Base-by-base conservation (phyloP, 1,139 yeast species). In the Groenewaldozyma auringiensis region DNA sequence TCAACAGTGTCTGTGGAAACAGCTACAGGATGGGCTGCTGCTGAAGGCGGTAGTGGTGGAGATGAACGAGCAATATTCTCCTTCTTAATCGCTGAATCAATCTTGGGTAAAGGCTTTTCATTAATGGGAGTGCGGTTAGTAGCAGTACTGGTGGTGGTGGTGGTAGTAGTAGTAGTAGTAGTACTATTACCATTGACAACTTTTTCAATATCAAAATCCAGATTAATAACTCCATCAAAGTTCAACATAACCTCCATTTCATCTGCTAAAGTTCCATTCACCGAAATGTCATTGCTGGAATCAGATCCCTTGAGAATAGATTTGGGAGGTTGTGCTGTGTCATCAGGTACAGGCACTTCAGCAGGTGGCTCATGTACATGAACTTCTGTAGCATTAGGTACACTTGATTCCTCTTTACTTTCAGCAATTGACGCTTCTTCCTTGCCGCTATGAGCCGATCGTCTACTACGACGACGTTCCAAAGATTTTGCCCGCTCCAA, bases 401-500 rank as follows among this genome's bases (percentile, higher is more conserved):
- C 59, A 4, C 51, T 51, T 34, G 56, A 58, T 13, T 58, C 59
- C 18, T 45, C 50, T 29, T 39, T 20, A 17, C 42, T 47, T 20
- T n/a, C 36, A 44, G 46, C 33, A 41, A 43, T 46, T 33, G 45
- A 51, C 3, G 47, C 44, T 42, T 40, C 44, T 44, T 31, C 43
- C 25, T 45, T 44, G n/a, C 20, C 25, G n/a, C 38, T 35, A 13
- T 42, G 47, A 14, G 54, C 50, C 3, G 61, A 56, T 9, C 61
- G 51, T 13, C 57, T 51, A 47, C 66, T 61, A 31, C 63, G 57
- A 38, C 64, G 57, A 21, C 69, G 55, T 45, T 64, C 68, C 43
- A 65, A 50, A 35, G 64, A 57, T 43, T 62, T 64, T 3, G 66
- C 57, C 37, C 68, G 60, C 42, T 65, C 67, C 14, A 66, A 51